These are phyloP conservation scores for Polytrichum commune DNA, from an alignment of 225 moss, liverwort and hornwort genomes.

Conservation along the genomic window DNA sequence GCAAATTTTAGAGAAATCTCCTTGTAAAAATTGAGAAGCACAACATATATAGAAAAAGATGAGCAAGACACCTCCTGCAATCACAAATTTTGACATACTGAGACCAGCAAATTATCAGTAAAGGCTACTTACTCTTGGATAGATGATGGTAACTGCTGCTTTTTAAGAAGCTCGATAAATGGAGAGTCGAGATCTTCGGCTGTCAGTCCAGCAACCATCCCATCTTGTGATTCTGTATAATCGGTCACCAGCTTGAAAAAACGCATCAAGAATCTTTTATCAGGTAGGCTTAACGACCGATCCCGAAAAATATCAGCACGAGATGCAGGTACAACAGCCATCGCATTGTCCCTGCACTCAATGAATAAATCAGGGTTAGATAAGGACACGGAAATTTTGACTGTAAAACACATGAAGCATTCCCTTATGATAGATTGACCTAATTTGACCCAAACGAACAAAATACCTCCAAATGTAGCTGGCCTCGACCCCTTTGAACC, in stretches of 20 bases:
- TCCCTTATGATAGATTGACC: not conserved
- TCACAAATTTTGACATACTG: not conserved
- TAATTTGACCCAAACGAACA: not conserved
- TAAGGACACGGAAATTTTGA: not conserved
- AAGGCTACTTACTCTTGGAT: slow-evolving; percentile 65
- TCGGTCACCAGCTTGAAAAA: slow-evolving; percentile 94
- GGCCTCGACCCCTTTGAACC: slow-evolving; percentile 90
- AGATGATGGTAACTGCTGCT: slow-evolving; percentile 69
- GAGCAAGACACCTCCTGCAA: too few species aligned
- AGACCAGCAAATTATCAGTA: not conserved
- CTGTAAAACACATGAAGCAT: too few species aligned
- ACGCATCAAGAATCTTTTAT: slow-evolving; percentile 93
- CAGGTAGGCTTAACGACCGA: slow-evolving; percentile 72
- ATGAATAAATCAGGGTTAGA: too few species aligned
- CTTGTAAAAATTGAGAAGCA: too few species aligned
- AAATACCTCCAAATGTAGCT: slow-evolving; percentile 84
- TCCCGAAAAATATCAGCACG: slow-evolving; percentile 92
- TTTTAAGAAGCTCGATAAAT: slow-evolving; percentile 78
- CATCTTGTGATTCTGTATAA: slow-evolving; percentile 49
- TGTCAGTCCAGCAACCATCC: slow-evolving; percentile 30
- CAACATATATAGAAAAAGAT: too few species aligned
- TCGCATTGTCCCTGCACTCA: slow-evolving; percentile 37
- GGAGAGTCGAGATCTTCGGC: slow-evolving; percentile 69
- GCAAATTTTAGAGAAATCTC: too few species aligned
- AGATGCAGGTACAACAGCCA: slow-evolving; percentile 85